Percentiles rank a stretch among this genome's conserved stretches.
Evolutionary conservation across 345 rosid genomes (phyloP).

Genomic region (Tarenaya hassleriana): DNA sequence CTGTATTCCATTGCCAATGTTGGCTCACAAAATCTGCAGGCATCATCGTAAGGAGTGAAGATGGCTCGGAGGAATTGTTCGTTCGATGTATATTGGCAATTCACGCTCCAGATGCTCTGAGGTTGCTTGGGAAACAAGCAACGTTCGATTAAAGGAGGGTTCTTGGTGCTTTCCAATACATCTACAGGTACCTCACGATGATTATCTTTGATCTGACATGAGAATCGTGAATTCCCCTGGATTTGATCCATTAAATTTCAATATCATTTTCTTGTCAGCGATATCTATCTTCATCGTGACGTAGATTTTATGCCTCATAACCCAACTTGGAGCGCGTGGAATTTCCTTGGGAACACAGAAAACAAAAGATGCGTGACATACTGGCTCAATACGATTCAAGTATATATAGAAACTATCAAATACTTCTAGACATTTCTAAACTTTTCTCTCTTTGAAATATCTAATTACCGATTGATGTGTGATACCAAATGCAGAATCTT

Average conservation of each 20-base stretch:
- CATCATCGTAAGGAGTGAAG: slow-evolving; percentile 41
- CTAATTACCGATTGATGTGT: slow-evolving; percentile 2
- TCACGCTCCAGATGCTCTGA: slow-evolving; percentile 81
- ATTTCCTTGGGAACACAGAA: slow-evolving; percentile 66
- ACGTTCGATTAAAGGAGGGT: slow-evolving; percentile 66
- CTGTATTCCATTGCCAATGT: not conserved
- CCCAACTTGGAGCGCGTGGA: slow-evolving; percentile 90
- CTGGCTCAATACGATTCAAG: slow-evolving; percentile 97
- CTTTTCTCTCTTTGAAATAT: too few species aligned
- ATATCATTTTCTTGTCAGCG: slow-evolving; percentile 38
- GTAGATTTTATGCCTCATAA: slow-evolving; percentile 68
- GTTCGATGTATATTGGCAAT: slow-evolving; percentile 51
- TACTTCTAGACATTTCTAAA: too few species aligned
- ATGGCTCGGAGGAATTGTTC: slow-evolving; percentile 44
- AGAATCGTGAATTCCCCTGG: too few species aligned
- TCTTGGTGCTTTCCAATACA: slow-evolving; percentile 84
- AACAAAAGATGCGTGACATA: slow-evolving; percentile 71
- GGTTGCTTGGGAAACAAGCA: slow-evolving; percentile 52
- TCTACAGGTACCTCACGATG: slow-evolving; percentile 57
- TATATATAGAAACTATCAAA: slow-evolving; percentile 18
- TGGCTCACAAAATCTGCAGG: slow-evolving; percentile 25
- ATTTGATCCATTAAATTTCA: not conserved
- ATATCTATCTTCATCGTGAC: slow-evolving; percentile 74
- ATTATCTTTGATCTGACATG: too few species aligned
- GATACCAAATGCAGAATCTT: slow-evolving; percentile 75